Percentiles rank a stretch among this genome's conserved stretches.
Evolutionary conservation across 306 rosid genomes (phyloP).

Genomic region (Hylodesmum podocarpum): DNA sequence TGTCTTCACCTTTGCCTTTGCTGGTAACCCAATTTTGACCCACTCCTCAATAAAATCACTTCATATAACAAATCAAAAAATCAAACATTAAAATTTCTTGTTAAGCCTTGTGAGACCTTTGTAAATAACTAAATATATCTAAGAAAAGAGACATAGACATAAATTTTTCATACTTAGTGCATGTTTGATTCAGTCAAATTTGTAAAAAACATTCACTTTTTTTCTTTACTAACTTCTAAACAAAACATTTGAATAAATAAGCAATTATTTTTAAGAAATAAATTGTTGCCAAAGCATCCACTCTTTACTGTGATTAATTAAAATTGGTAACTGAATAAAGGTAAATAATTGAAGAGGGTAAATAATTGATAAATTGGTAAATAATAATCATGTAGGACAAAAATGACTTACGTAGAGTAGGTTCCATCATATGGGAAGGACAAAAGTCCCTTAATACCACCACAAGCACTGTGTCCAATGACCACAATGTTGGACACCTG

Average conservation of each 20-base stretch:
- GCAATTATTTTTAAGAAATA: not conserved
- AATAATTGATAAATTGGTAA: not conserved
- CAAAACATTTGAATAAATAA: too few relatives aligned
- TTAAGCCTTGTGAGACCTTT: not conserved
- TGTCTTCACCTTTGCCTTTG: constrained; percentile 70
- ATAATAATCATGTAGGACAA: not conserved
- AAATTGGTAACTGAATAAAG: not conserved
- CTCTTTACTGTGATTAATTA: not conserved
- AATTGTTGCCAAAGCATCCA: not conserved
- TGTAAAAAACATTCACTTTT: too few relatives aligned
- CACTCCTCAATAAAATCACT: constrained; percentile 94
- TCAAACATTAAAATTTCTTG: not conserved
- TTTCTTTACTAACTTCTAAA: not conserved
- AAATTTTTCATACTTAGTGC: not conserved
- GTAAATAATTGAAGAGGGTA: not conserved
- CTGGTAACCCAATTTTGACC: constrained; percentile 76
- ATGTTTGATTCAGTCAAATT: not conserved
- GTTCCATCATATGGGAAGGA: constrained; percentile 62
- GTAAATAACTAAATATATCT: not conserved
- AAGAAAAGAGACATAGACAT: not conserved
- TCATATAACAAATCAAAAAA: constrained; percentile 18
- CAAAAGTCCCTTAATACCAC: constrained; percentile 90
- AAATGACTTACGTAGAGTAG: constrained; percentile 61
- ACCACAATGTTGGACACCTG: constrained; percentile 77
- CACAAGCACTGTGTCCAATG: constrained; percentile 89